phyloP scores from a whole-genome alignment of 148 eudicot genomes.

The Fagopyrum tataricum region DNA sequence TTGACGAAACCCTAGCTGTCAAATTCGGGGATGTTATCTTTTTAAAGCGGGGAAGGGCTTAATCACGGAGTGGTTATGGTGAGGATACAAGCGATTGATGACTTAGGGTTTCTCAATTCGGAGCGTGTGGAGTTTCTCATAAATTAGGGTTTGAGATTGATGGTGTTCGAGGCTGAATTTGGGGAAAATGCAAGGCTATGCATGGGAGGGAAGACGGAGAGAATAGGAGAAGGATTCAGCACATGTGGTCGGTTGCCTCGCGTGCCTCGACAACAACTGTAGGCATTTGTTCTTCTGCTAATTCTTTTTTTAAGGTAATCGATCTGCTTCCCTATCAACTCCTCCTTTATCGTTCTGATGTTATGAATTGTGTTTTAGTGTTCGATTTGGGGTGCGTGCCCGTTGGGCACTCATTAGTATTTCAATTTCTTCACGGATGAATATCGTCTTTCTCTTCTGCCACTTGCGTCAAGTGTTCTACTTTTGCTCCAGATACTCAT shows the following conservation, averaged over 20 bases:
- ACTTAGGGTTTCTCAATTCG: constrained; percentile 7
- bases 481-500: background rate
- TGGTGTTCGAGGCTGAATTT: constrained; percentile 17
- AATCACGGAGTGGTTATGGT: too few species aligned
- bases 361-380: too few species aligned
- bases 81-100: too few species aligned
- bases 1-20: too few species aligned
- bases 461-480: background rate
- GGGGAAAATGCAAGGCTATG: constrained; percentile 25
- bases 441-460: background rate
- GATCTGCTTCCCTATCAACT: background rate
- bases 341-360: background rate
- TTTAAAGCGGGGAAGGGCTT: too few species aligned
- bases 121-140: background rate
- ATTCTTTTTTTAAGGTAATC: constrained; percentile 18
- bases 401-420: background rate
- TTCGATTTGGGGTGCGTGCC: background rate
- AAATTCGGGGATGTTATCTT: too few species aligned
- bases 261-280: constrained; percentile 15
- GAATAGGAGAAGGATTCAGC: constrained; percentile 17
- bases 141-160: constrained; percentile 18
- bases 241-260: constrained; percentile 20
- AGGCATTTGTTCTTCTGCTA: constrained; percentile 14
- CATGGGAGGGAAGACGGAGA: constrained; percentile 19
- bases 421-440: background rate